A percentile compares a stretch with the other conserved stretches of the same genome.
These are phyloP conservation scores for Hanseniaspora singularis DNA, from an alignment of 805 yeast genomes.

Conservation along the genomic window DNA sequence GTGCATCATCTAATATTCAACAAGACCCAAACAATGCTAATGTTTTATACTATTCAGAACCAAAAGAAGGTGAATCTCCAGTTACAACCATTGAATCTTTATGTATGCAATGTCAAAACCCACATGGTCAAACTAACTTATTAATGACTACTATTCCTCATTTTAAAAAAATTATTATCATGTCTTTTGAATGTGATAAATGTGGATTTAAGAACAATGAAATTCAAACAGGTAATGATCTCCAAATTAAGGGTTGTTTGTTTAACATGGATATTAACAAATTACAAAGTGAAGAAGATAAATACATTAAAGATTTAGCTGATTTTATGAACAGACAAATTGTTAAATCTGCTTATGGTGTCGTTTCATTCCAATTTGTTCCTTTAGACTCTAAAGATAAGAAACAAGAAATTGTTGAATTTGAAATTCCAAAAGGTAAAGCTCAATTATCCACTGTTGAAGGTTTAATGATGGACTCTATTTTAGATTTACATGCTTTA, in stretches of 20 bases:
- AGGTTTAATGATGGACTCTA: conserved; percentile 75
- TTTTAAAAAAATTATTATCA: conserved; percentile 78
- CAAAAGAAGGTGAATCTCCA: conserved; percentile 71
- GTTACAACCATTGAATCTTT: conserved; percentile 90
- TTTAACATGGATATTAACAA: conserved; percentile 25
- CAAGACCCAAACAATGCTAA: conserved; percentile 35
- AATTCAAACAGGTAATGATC: conserved; percentile 87
- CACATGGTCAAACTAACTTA: conserved; percentile 72
- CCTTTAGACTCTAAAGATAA: conserved; percentile 57
- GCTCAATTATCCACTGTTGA: conserved; percentile 91
- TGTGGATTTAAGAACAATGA: conserved; percentile 86
- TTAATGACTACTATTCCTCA: conserved; percentile 81
- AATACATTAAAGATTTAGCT: conserved; percentile 8
- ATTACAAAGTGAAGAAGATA: conserved; percentile 54
- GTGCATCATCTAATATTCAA: conserved; percentile 19
- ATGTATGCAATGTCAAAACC: conserved; percentile 81
- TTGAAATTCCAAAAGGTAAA: conserved; percentile 84
- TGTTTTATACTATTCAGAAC: conserved; percentile 57
- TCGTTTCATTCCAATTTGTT: conserved; percentile 63
- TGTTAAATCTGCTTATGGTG: conserved; percentile 60
- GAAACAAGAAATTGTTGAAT: conserved; percentile 10
- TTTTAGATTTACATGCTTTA: conserved; percentile 64
- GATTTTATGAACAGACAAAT: conserved; percentile 64
- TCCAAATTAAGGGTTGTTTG: conserved; percentile 77
- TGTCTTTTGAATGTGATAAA: conserved; percentile 94